Percentiles rank a stretch among this genome's conserved stretches.
Conservation (phyloP, 371 early-diverging fungal species). For the Mucor lusitanicus region DNA sequence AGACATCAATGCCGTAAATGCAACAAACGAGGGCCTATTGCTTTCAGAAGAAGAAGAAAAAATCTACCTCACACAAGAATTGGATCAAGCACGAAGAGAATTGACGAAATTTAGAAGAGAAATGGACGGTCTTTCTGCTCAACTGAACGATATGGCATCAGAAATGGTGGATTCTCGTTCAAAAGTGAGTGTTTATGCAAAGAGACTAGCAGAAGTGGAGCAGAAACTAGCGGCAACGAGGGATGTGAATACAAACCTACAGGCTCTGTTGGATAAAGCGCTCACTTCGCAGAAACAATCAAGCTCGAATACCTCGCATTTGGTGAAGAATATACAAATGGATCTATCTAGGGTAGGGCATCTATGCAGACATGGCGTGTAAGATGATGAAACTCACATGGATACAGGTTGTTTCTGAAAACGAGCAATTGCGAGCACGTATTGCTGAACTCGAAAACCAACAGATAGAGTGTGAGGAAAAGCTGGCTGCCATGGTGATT, state of each 20-base stretch:
- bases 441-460: conserved; percentile 65
- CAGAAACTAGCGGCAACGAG: conserved; percentile 63
- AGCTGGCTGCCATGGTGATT: conserved; percentile 61
- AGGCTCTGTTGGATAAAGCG: conserved; percentile 57
- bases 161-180: conserved; percentile 64
- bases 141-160: conserved; percentile 65
- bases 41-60: conserved; percentile 43
- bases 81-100: conserved; percentile 63
- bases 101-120: conserved; percentile 62
- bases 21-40: not conserved
- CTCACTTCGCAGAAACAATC: conserved; percentile 62
- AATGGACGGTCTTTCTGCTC: conserved; percentile 63
- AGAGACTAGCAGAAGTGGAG: conserved; percentile 66
- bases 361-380: too few relatives aligned
- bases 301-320: conserved; percentile 61
- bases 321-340: conserved; percentile 63
- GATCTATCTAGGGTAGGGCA: conserved; percentile 58
- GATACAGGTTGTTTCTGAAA: conserved; percentile 59
- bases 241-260: conserved; percentile 64
- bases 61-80: conserved; percentile 55
- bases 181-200: conserved; percentile 63
- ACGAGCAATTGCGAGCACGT: conserved; percentile 59
- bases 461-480: conserved; percentile 63
- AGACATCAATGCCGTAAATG: not conserved
- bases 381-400: too few relatives aligned